phyloP scores from a whole-genome alignment of 2,329 filamentous ascomycete species.

The Ophiocordyceps sinensis region DNA sequence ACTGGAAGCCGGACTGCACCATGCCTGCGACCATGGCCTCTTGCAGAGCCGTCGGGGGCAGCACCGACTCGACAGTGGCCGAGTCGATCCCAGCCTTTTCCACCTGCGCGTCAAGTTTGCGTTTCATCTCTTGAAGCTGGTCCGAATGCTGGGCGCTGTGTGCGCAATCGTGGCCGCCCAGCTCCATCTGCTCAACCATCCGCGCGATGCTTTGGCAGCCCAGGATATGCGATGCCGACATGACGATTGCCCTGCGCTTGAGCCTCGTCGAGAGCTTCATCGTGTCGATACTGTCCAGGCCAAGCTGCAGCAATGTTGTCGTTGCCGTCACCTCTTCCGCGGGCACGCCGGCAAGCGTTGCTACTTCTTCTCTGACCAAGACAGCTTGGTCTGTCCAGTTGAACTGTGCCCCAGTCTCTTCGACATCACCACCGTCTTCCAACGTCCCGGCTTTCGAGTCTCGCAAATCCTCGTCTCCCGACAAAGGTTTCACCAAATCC shows the following conservation, averaged over 20 bases:
- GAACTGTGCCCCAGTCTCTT: constrained; percentile 20
- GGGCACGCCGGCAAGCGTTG: constrained; percentile 41
- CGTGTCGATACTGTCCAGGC: constrained; percentile 82
- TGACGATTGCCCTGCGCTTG: constrained; percentile 39
- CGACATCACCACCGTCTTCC: background rate
- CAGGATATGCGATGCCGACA: constrained; percentile 69
- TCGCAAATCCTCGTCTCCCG: background rate
- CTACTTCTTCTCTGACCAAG: constrained; percentile 46
- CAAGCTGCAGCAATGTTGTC: constrained; percentile 64
- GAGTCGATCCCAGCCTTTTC: constrained; percentile 17
- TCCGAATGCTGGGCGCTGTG: background rate
- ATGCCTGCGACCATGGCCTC: constrained; percentile 79
- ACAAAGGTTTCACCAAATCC: background rate
- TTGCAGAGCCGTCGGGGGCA: constrained; percentile 72
- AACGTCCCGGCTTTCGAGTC: background rate
- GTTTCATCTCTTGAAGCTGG: constrained; percentile 9
- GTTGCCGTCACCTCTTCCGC: constrained; percentile 35
- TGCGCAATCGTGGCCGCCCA: background rate
- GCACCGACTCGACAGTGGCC: constrained; percentile 36
- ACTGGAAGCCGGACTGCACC: constrained; percentile 54
- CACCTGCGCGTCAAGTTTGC: constrained; percentile 24
- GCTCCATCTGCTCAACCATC: constrained; percentile 26
- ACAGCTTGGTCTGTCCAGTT: constrained; percentile 42
- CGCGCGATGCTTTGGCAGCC: constrained; percentile 50
- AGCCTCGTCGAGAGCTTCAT: constrained; percentile 70